Percentiles rank a stretch among this genome's conserved stretches.
phyloP scores from a whole-genome alignment of 306 rosid genomes.

The Prunus dulcis region DNA sequence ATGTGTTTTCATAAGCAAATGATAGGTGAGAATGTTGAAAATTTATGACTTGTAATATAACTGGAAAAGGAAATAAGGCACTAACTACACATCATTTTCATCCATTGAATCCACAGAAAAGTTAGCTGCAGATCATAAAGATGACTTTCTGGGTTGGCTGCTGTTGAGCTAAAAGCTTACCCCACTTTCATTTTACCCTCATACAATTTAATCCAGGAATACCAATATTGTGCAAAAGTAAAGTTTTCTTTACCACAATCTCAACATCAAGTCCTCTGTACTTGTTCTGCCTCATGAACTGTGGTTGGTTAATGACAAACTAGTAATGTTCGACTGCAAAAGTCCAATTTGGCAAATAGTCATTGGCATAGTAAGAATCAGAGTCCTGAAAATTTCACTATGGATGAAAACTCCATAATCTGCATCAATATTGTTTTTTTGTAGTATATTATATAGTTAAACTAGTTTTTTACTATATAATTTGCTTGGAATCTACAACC shows the following conservation, averaged over 20 bases:
- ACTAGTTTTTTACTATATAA: not conserved
- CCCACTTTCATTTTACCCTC: not conserved
- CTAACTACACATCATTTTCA: conserved; percentile 40
- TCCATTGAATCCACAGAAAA: conserved; percentile 38
- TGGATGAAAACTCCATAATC: not conserved
- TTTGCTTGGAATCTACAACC: conserved; percentile 13
- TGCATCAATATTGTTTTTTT: not conserved
- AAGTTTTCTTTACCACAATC: not conserved
- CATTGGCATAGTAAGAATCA: too few species aligned
- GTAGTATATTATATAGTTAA: not conserved
- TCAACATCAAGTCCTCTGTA: not conserved
- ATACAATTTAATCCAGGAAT: not conserved
- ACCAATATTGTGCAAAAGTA: not conserved
- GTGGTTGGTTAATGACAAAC: not conserved
- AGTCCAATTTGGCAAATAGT: not conserved
- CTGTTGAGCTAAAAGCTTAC: conserved; percentile 8
- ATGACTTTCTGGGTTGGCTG: not conserved
- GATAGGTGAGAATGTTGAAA: not conserved
- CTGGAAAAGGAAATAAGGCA: conserved; percentile 10
- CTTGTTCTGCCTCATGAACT: not conserved
- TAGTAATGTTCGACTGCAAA: not conserved
- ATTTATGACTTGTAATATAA: not conserved
- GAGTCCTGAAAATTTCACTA: not conserved
- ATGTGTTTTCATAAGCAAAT: not conserved
- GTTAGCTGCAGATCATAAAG: conserved; percentile 50